Percentiles rank a stretch among this genome's conserved stretches.
phyloP scores from a whole-genome alignment of 441 rosid species.

The Dalechampia spathulata region DNA sequence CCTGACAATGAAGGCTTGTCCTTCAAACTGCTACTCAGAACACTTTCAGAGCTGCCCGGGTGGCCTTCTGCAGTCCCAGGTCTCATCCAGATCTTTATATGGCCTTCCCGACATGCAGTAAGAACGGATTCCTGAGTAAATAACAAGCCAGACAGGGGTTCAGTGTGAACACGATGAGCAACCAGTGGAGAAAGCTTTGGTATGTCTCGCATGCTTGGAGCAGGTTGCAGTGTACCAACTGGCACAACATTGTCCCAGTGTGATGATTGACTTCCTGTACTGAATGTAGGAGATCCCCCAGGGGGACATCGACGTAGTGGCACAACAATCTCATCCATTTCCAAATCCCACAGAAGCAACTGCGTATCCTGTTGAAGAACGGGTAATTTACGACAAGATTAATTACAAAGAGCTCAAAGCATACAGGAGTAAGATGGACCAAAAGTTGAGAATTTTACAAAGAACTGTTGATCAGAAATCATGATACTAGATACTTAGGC shows the following conservation, averaged over 20 bases:
- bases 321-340: slow-evolving; percentile 97
- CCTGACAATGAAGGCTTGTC: slow-evolving; percentile 47
- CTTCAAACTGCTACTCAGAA: slow-evolving; percentile 54
- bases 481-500: slow-evolving; percentile 3
- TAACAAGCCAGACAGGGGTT: slow-evolving; percentile 83
- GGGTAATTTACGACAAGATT: slow-evolving; percentile 13
- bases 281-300: slow-evolving; percentile 97
- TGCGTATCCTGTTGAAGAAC: slow-evolving; percentile 69
- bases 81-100: slow-evolving; percentile 87
- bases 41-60: slow-evolving; percentile 42
- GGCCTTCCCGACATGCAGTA: slow-evolving; percentile 88
- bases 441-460: background rate
- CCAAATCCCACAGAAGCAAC: slow-evolving; percentile 93
- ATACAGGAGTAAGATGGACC: background rate
- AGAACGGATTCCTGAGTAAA: slow-evolving; percentile 85
- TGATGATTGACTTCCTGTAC: slow-evolving; percentile 93
- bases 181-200: slow-evolving; percentile 87
- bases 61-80: slow-evolving; percentile 57
- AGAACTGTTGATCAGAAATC: background rate
- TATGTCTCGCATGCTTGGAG: slow-evolving; percentile 82
- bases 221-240: slow-evolving; percentile 74
- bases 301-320: slow-evolving; percentile 80
- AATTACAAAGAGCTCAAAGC: background rate
- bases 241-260: slow-evolving; percentile 85
- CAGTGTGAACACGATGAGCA: slow-evolving; percentile 82